Conservation (phyloP, 2,329 filamentous ascomycete species). For the Onygena corvina region DNA sequence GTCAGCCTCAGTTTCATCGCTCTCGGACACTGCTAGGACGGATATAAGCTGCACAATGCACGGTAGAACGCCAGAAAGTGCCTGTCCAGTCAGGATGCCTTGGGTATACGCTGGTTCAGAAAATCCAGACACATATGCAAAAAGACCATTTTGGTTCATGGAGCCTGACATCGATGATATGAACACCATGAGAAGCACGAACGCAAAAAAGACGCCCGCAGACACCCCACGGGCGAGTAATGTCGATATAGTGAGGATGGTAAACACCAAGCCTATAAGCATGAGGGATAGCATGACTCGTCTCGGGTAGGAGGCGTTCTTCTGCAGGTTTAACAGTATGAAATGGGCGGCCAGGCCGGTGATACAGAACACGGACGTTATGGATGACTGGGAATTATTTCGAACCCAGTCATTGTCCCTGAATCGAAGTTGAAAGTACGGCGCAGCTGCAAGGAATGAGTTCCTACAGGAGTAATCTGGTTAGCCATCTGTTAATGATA, state of each 20-base stretch:
- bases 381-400: slow-evolving; percentile 76
- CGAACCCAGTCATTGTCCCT: slow-evolving; percentile 56
- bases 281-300: slow-evolving; percentile 67
- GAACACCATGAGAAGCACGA: slow-evolving; percentile 72
- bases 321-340: slow-evolving; percentile 67
- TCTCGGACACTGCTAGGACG: slow-evolving; percentile 53
- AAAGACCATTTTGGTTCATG: slow-evolving; percentile 84
- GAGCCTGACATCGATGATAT: slow-evolving; percentile 68
- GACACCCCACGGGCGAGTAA: slow-evolving; percentile 51
- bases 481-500: slow-evolving; percentile 4
- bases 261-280: slow-evolving; percentile 67
- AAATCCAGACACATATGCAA: slow-evolving; percentile 81
- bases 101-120: slow-evolving; percentile 82
- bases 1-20: slow-evolving; percentile 27
- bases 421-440: slow-evolving; percentile 84
- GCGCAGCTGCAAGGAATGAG: slow-evolving; percentile 92
- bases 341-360: slow-evolving; percentile 69
- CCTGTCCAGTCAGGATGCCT: slow-evolving; percentile 91
- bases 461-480: slow-evolving; percentile 50
- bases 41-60: slow-evolving; percentile 75
- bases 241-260: slow-evolving; percentile 69
- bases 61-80: slow-evolving; percentile 79
- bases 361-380: slow-evolving; percentile 73
- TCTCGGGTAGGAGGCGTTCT: slow-evolving; percentile 71
- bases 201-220: slow-evolving; percentile 59